Evolutionary conservation across 2,329 filamentous ascomycete species (phyloP).

Genomic region (Ceratocystis harringtonii): DNA sequence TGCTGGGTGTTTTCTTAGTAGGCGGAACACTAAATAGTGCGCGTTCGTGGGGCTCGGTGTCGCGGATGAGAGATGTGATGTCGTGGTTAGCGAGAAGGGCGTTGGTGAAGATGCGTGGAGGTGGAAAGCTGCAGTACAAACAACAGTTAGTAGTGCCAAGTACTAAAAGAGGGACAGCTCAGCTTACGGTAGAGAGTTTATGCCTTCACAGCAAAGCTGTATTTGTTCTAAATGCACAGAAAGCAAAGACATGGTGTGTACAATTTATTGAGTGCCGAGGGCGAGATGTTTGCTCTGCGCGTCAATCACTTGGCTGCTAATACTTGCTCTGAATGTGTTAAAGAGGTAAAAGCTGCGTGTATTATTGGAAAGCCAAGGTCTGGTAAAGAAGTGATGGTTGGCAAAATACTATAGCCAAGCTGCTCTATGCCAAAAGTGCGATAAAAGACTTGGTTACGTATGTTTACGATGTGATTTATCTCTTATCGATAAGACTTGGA

Average conservation of each 20-base stretch:
- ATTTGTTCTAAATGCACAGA: conserved; percentile 64
- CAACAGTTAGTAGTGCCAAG: conserved; percentile 11
- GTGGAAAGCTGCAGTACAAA: conserved; percentile 52
- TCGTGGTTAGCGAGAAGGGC: conserved; percentile 77
- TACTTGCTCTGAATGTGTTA: too few relatives aligned
- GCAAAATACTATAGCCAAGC: neutral
- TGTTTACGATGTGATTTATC: neutral
- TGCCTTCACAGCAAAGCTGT: conserved; percentile 57
- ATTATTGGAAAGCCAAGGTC: neutral
- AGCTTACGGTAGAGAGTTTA: conserved; percentile 56
- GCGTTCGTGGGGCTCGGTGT: conserved; percentile 87
- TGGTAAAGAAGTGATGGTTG: neutral
- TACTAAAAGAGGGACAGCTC: neutral
- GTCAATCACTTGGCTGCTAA: too few relatives aligned
- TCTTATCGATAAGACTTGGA: conserved; percentile 10
- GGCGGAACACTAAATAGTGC: conserved; percentile 86
- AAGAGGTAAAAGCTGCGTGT: neutral
- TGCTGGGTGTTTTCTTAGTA: conserved; percentile 28
- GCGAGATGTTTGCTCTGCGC: neutral
- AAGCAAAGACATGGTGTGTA: conserved; percentile 50
- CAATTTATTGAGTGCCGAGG: neutral
- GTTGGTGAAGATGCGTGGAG: conserved; percentile 90
- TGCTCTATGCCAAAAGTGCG: neutral
- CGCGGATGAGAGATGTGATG: conserved; percentile 85
- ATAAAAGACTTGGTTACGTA: neutral